These are phyloP conservation scores for Leccinum truebloodii DNA, from an alignment of 768 basidiomycete genomes.

Conservation along the genomic window DNA sequence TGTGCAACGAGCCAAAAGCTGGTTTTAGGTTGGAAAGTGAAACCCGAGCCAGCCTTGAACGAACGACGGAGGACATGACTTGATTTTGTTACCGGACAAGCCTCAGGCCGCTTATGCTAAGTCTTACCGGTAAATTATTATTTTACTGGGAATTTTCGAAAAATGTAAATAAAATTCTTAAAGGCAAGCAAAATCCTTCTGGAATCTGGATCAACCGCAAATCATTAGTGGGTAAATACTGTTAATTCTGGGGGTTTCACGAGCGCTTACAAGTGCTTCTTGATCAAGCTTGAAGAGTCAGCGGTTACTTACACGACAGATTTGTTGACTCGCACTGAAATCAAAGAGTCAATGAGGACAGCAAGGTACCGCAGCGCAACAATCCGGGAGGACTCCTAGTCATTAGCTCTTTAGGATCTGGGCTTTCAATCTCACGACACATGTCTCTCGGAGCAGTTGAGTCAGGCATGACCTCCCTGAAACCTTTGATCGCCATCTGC, in stretches of 20 bases:
- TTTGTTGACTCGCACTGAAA: not conserved
- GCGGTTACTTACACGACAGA: no score
- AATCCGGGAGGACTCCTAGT: not conserved
- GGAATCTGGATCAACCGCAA: not conserved
- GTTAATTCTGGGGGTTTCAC: not conserved
- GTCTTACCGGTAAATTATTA: not conserved
- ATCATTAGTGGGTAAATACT: not conserved
- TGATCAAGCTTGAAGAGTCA: no score
- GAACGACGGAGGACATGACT: slow-evolving; percentile 39
- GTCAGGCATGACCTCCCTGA: slow-evolving; percentile 36
- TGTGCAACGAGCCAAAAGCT: slow-evolving; percentile 67
- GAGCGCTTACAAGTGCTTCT: not conserved
- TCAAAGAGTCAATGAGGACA: not conserved
- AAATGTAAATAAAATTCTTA: no score
- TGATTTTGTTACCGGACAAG: not conserved
- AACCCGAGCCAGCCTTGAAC: slow-evolving; percentile 39
- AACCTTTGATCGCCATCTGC: slow-evolving; percentile 80
- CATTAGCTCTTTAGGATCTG: not conserved
- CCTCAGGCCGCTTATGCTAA: not conserved
- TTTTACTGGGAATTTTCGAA: not conserved
- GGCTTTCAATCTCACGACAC: not conserved
- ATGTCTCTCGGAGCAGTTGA: not conserved
- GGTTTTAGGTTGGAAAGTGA: slow-evolving; percentile 75
- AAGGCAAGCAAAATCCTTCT: not conserved
- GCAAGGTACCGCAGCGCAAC: not conserved